Conservation (phyloP, 768 basidiomycete species). For the Auricularia sp. region DNA sequence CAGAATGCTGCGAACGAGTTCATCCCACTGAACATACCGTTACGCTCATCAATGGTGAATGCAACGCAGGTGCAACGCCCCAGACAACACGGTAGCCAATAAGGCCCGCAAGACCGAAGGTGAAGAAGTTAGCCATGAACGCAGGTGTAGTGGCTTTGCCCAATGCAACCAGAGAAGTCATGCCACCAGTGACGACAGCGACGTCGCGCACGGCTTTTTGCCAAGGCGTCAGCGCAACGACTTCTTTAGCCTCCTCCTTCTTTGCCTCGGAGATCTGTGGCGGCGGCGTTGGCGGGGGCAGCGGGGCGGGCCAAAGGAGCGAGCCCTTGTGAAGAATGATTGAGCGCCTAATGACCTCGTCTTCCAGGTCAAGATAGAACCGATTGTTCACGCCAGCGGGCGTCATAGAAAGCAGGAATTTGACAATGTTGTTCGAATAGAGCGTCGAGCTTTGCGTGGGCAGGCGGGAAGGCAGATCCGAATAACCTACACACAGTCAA, state of each 20-base stretch:
- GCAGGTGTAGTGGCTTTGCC: conserved; percentile 72
- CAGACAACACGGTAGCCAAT: conserved; percentile 85
- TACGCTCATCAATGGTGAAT: conserved; percentile 72
- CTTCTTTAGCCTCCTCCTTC: conserved; percentile 35
- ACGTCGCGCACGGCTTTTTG: conserved; percentile 73
- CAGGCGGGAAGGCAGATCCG: conserved; percentile 77
- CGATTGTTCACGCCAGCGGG: conserved; percentile 31
- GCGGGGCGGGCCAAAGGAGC: conserved; percentile 55
- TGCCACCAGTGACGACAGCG: conserved; percentile 60
- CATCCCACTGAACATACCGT: conserved; percentile 67
- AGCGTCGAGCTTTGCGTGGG: conserved; percentile 84
- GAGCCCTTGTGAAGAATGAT: conserved; percentile 63
- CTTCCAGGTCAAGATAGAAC: conserved; percentile 61
- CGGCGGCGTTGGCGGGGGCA: conserved; percentile 49
- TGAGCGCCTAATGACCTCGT: conserved; percentile 79
- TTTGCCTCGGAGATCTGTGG: conserved; percentile 40
- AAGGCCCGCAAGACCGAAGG: conserved; percentile 75
- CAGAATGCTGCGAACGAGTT: conserved; percentile 6
- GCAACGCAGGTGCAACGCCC: conserved; percentile 74
- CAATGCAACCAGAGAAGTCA: conserved; percentile 61
- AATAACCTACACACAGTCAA: conserved; percentile 45
- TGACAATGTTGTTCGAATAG: conserved; percentile 87
- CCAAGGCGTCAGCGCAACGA: conserved; percentile 69
- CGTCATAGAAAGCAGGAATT: conserved; percentile 69
- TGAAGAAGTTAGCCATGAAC: conserved; percentile 86